Evolutionary conservation across 1,284 basidiomycete species (phyloP).

Genomic region (Rhizoctonia solani): DNA sequence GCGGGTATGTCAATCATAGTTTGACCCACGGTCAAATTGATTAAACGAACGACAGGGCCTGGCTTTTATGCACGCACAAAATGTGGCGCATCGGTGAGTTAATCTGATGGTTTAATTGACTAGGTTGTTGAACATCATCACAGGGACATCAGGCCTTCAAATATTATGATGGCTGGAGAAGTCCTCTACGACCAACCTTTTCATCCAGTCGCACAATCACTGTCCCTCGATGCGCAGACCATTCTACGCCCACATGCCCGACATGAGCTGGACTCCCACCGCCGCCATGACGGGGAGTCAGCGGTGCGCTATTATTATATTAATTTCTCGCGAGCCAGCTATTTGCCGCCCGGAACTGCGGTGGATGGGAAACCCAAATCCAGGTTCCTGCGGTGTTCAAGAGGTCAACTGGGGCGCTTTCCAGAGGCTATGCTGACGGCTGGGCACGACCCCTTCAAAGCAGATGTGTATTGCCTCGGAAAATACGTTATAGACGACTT

Average conservation of each 20-base stretch:
- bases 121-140: background rate
- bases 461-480: conserved; percentile 26
- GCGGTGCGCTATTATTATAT: conserved; percentile 26
- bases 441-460: conserved; percentile 31
- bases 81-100: conserved; percentile 15
- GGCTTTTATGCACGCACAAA: conserved; percentile 27
- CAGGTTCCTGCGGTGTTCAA: conserved; percentile 5
- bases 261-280: conserved; percentile 21
- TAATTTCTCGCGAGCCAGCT: conserved; percentile 27
- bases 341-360: conserved; percentile 7
- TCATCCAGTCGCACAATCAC: conserved; percentile 23
- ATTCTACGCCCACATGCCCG: conserved; percentile 8
- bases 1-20: background rate
- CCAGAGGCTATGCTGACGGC: conserved; percentile 27
- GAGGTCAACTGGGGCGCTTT: conserved; percentile 22
- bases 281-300: conserved; percentile 20
- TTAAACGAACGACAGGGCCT: background rate
- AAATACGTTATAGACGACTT: conserved; percentile 28
- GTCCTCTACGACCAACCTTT: conserved; percentile 26
- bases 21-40: background rate
- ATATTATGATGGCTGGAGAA: conserved; percentile 32
- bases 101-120: background rate
- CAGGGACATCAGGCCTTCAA: conserved; percentile 28
- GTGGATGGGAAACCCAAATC: background rate
- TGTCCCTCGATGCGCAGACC: conserved; percentile 17